Percentiles rank a stretch among this genome's conserved stretches.
These are phyloP conservation scores for Saturnispora silvae DNA, from an alignment of 805 yeast genomes.

Conservation along the genomic window DNA sequence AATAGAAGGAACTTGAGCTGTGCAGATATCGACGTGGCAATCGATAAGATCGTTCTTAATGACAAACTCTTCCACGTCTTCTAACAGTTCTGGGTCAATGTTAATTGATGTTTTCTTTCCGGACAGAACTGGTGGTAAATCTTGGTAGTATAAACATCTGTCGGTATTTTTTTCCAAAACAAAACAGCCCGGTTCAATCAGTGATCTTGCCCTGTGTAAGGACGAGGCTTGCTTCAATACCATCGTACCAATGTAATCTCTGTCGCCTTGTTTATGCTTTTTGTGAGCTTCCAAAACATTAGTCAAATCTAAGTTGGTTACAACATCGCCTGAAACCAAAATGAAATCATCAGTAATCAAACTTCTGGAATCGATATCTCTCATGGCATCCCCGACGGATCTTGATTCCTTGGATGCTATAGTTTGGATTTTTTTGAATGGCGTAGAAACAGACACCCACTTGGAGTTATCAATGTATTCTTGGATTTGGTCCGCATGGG, in stretches of 20 bases:
- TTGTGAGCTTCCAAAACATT: slow-evolving; percentile 67
- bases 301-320: slow-evolving; percentile 78
- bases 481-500: slow-evolving; percentile 85
- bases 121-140: slow-evolving; percentile 51
- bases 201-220: slow-evolving; percentile 73
- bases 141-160: slow-evolving; percentile 78
- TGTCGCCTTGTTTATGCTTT: slow-evolving; percentile 60
- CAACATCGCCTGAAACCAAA: slow-evolving; percentile 87
- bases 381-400: slow-evolving; percentile 95
- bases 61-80: slow-evolving; percentile 62
- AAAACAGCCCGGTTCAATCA: slow-evolving; percentile 74
- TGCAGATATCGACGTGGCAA: slow-evolving; percentile 92
- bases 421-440: slow-evolving; percentile 68
- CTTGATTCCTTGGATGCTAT: slow-evolving; percentile 77
- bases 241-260: slow-evolving; percentile 91
- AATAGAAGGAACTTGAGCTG: slow-evolving; percentile 88
- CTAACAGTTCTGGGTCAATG: slow-evolving; percentile 77
- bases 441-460: slow-evolving; percentile 62
- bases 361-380: slow-evolving; percentile 88
- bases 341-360: slow-evolving; percentile 83
- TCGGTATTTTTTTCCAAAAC: slow-evolving; percentile 63
- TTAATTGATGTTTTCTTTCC: slow-evolving; percentile 41
- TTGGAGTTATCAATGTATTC: slow-evolving; percentile 65
- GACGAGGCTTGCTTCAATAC: slow-evolving; percentile 80
- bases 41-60: slow-evolving; percentile 90